A percentile compares a stretch with the other conserved stretches of the same genome.
Conservation (phyloP, 2,329 filamentous ascomycete species). For the Fusarium keratoplasticum region DNA sequence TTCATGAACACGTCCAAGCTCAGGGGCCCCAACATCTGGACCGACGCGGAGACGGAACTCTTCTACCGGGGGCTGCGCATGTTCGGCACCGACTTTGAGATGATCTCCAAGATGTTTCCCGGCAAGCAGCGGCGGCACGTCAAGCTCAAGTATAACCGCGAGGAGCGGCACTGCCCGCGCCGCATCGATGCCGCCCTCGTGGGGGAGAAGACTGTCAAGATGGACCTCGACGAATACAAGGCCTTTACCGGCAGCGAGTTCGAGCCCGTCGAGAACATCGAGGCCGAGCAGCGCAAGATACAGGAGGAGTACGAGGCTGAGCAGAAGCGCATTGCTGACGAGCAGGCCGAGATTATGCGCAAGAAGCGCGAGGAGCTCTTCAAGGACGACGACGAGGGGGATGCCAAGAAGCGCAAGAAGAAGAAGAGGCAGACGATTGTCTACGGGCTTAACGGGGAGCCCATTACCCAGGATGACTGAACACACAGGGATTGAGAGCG, state of each 20-base stretch:
- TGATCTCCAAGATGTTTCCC: constrained; percentile 81
- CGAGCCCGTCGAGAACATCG: constrained; percentile 66
- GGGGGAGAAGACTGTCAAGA: constrained; percentile 66
- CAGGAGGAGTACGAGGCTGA: constrained; percentile 60
- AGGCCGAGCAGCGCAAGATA: constrained; percentile 64
- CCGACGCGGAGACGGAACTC: constrained; percentile 74
- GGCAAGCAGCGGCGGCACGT: constrained; percentile 77
- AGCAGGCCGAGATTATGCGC: constrained; percentile 60
- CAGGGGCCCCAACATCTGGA: constrained; percentile 76
- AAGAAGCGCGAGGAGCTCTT: constrained; percentile 63
- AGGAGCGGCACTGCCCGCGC: constrained; percentile 75
- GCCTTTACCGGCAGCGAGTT: constrained; percentile 64
- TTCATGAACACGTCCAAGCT: constrained; percentile 72
- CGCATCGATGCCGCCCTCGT: constrained; percentile 74
- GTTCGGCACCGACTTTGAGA: constrained; percentile 87
- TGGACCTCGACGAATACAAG: constrained; percentile 72
- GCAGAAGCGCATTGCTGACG: constrained; percentile 56
- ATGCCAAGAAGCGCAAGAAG: constrained; percentile 49
- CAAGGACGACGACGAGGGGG: constrained; percentile 52
- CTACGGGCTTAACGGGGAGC: constrained; percentile 54
- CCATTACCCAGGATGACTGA: constrained; percentile 44
- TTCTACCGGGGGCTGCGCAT: constrained; percentile 81
- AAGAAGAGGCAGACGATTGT: constrained; percentile 50
- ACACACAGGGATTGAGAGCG: not conserved
- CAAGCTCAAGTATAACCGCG: constrained; percentile 85